Evolutionary conservation across 768 basidiomycete species (phyloP).

Genomic region (Suillus plorans): DNA sequence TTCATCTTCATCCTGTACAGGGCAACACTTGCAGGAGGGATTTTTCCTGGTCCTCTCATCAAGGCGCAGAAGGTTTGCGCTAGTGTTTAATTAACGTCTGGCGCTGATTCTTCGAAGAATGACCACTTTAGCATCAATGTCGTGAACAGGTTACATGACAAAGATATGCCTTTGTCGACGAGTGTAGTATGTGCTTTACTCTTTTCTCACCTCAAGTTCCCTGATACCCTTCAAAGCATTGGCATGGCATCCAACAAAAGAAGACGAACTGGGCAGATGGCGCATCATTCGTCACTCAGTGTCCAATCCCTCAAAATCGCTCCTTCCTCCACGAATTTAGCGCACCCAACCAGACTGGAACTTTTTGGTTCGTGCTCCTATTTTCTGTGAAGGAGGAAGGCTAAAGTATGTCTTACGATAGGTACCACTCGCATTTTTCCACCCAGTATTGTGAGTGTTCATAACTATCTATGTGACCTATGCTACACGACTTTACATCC

Average conservation of each 20-base stretch:
- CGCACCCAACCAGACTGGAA: slow-evolving; percentile 40
- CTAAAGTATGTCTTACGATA: slow-evolving; percentile 9
- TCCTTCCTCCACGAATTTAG: slow-evolving; percentile 43
- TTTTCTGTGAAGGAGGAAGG: background rate
- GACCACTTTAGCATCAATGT: slow-evolving; percentile 37
- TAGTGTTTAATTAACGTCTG: background rate
- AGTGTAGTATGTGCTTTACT: slow-evolving; percentile 33
- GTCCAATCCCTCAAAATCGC: slow-evolving; percentile 40
- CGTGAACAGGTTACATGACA: slow-evolving; percentile 31
- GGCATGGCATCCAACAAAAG: slow-evolving; percentile 36
- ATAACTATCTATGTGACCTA: slow-evolving; percentile 16
- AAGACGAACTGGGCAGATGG: slow-evolving; percentile 39
- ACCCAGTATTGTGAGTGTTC: slow-evolving; percentile 39
- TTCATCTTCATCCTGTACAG: slow-evolving; percentile 20
- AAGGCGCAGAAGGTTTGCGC: slow-evolving; percentile 37
- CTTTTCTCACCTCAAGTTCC: background rate
- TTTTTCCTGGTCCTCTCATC: slow-evolving; percentile 51
- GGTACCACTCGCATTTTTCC: slow-evolving; percentile 42
- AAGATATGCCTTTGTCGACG: slow-evolving; percentile 34
- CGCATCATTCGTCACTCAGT: slow-evolving; percentile 43
- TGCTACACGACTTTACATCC: background rate
- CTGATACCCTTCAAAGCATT: slow-evolving; percentile 22
- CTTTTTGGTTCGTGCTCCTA: slow-evolving; percentile 35
- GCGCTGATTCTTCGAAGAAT: slow-evolving; percentile 21
- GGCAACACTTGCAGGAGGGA: slow-evolving; percentile 44